phyloP scores from a whole-genome alignment of 2,329 filamentous ascomycete species.

The Scytalidium sp. region DNA sequence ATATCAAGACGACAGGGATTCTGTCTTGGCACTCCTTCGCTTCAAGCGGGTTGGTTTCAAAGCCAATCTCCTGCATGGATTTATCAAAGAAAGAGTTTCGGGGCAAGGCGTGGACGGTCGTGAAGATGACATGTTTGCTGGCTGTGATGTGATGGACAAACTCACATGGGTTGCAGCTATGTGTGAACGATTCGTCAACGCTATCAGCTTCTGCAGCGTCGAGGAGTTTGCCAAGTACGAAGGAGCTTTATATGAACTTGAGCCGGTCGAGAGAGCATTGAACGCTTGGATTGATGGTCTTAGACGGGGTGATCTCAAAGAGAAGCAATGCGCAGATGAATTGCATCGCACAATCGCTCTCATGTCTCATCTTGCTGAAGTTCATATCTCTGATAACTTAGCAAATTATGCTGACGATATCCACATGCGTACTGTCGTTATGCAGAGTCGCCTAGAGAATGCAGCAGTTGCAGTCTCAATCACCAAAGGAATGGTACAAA shows the following conservation, averaged over 20 bases:
- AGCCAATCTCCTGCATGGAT: slow-evolving; percentile 71
- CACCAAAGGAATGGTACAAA: slow-evolving; percentile 63
- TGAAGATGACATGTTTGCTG: slow-evolving; percentile 76
- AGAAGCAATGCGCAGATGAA: slow-evolving; percentile 77
- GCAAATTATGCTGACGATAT: slow-evolving; percentile 76
- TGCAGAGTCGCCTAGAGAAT: slow-evolving; percentile 80
- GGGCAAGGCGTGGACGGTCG: slow-evolving; percentile 64
- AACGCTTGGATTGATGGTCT: slow-evolving; percentile 86
- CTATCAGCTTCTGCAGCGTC: slow-evolving; percentile 74
- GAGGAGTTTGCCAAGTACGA: slow-evolving; percentile 78
- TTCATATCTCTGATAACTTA: slow-evolving; percentile 68
- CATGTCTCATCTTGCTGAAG: slow-evolving; percentile 80
- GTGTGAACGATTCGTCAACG: slow-evolving; percentile 79
- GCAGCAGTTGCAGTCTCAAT: slow-evolving; percentile 66
- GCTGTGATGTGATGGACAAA: slow-evolving; percentile 80
- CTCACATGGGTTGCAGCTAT: slow-evolving; percentile 80
- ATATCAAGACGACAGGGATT: slow-evolving; percentile 77
- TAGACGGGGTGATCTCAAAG: slow-evolving; percentile 80
- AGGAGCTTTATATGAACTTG: slow-evolving; percentile 79
- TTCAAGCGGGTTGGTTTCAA: slow-evolving; percentile 91
- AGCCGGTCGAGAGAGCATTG: slow-evolving; percentile 84
- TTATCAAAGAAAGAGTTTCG: slow-evolving; percentile 75
- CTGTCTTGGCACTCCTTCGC: slow-evolving; percentile 81
- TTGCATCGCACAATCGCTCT: slow-evolving; percentile 81
- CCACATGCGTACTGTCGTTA: slow-evolving; percentile 71